Percentiles rank a stretch among this genome's conserved stretches.
These are phyloP conservation scores for Physocladia obscura DNA, from an alignment of 192 early-diverging fungal species.

Conservation along the genomic window DNA sequence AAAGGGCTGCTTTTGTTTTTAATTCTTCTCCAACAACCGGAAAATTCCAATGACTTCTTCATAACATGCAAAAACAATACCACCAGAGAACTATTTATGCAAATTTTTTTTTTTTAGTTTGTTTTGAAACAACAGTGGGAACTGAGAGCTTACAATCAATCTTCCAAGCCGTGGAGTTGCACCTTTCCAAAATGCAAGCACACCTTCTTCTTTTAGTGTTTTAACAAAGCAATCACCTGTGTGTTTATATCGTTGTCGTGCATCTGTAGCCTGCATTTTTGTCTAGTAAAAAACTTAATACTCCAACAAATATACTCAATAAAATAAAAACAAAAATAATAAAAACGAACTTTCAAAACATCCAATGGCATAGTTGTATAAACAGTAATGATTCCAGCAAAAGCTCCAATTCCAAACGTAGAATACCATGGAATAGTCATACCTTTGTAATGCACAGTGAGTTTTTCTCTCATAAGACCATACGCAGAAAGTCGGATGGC, in stretches of 20 bases:
- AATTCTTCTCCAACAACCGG: constrained; percentile 13
- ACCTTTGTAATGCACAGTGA: constrained; percentile 35
- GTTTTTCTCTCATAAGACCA: constrained; percentile 69
- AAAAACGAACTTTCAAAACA: constrained; percentile 71
- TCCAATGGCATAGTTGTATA: constrained; percentile 97
- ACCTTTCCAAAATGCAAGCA: constrained; percentile 90
- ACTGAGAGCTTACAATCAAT: constrained; percentile 65
- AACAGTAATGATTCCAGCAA: constrained; percentile 89
- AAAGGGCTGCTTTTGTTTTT: neutral
- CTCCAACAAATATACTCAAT: no score
- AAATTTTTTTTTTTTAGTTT: neutral
- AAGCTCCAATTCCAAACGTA: constrained; percentile 68
- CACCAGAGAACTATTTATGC: constrained; percentile 70
- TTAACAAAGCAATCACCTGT: constrained; percentile 71
- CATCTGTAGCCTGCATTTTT: constrained; percentile 86
- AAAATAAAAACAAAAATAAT: no score
- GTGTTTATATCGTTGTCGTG: constrained; percentile 63
- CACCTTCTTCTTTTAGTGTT: constrained; percentile 74
- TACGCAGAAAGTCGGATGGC: constrained; percentile 90
- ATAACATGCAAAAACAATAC: constrained; percentile 83
- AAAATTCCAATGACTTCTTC: constrained; percentile 63
- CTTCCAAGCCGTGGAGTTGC: constrained; percentile 86
- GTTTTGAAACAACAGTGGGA: neutral
- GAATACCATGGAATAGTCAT: constrained; percentile 50
- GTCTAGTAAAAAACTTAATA: no score